Percentiles rank a stretch among this genome's conserved stretches.
phyloP scores from a whole-genome alignment of 2,329 filamentous ascomycete genomes.

The Pezicula neosporulosa region DNA sequence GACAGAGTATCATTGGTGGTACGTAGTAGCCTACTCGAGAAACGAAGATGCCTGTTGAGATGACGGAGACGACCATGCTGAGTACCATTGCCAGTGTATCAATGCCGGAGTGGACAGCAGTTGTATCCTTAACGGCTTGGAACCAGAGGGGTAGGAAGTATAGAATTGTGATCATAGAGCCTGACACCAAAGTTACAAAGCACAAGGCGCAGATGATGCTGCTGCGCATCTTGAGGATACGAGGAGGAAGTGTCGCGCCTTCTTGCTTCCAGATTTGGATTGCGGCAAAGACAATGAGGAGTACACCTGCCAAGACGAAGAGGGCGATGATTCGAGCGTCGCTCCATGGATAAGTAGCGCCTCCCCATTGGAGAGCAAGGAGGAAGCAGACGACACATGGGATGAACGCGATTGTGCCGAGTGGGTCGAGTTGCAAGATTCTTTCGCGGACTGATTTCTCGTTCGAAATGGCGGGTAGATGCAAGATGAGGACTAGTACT shows the following conservation, averaged over 20 bases:
- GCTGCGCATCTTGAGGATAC: slow-evolving; percentile 30
- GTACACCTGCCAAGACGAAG: slow-evolving; percentile 20
- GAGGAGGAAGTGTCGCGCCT: slow-evolving; percentile 32
- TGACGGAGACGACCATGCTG: slow-evolving; percentile 21
- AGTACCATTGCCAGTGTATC: slow-evolving; percentile 26
- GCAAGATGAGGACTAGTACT: slow-evolving; percentile 28
- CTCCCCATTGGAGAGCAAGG: slow-evolving; percentile 33
- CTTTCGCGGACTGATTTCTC: slow-evolving; percentile 34
- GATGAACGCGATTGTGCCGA: slow-evolving; percentile 26
- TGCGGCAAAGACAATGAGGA: slow-evolving; percentile 17
- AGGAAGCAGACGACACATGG: slow-evolving; percentile 25
- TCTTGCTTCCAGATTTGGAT: slow-evolving; percentile 31
- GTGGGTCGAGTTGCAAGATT: slow-evolving; percentile 26
- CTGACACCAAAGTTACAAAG: slow-evolving; percentile 23
- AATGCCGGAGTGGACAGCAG: slow-evolving; percentile 31
- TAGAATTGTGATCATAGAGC: slow-evolving; percentile 20
- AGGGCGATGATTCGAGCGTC: slow-evolving; percentile 27
- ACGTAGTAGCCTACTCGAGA: slow-evolving; percentile 26
- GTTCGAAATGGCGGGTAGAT: neutral
- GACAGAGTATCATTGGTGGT: slow-evolving; percentile 36
- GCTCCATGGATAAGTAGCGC: slow-evolving; percentile 29
- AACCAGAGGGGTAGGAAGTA: slow-evolving; percentile 41
- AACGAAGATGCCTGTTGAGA: slow-evolving; percentile 26
- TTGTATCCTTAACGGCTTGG: slow-evolving; percentile 37
- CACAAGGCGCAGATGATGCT: slow-evolving; percentile 24